A percentile compares a stretch with the other conserved stretches of the same genome.
Conservation (phyloP, 2,329 filamentous ascomycete species). For the Aspergillus latus region DNA sequence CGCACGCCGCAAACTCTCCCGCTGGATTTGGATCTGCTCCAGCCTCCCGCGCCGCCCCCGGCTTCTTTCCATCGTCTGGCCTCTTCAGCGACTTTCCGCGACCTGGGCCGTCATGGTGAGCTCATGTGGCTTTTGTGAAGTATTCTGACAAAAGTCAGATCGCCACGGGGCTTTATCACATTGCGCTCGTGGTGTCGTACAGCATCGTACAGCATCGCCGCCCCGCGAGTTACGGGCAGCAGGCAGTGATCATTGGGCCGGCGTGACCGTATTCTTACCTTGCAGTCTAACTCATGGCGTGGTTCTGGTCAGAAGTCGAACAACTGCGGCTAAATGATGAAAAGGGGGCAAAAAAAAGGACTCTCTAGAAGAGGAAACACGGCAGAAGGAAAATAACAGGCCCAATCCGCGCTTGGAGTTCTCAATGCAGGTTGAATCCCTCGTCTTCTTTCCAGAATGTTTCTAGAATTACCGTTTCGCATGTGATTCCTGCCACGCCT, state of each 20-base stretch:
- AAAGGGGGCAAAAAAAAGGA: too few relatives aligned
- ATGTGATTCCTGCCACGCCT: conserved; percentile 14
- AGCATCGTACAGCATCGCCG: conserved; percentile 12
- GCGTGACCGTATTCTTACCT: conserved; percentile 3
- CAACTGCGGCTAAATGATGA: background rate
- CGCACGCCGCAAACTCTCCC: conserved; percentile 9
- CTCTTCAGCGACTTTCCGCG: background rate
- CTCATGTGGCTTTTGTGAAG: background rate
- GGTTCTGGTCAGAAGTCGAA: background rate
- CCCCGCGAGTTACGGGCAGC: conserved; percentile 1
- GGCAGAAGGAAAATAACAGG: conserved; percentile 4
- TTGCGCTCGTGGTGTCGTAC: background rate
- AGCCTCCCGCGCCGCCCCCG: background rate
- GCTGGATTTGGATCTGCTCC: background rate
- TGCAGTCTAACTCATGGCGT: background rate
- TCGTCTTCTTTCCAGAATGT: conserved; percentile 13
- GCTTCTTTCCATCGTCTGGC: background rate
- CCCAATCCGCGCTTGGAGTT: conserved; percentile 1
- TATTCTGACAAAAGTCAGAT: background rate
- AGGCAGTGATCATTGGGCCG: conserved; percentile 7
- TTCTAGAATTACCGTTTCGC: conserved; percentile 17
- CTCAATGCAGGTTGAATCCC: background rate
- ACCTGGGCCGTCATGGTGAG: conserved; percentile 1
- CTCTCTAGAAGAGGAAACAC: background rate
- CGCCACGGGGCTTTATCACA: conserved; percentile 5